Percentiles rank a stretch among this genome's conserved stretches.
These are phyloP conservation scores for Leucoagaricus sp. DNA, from an alignment of 1,284 basidiomycete species.

Conservation along the genomic window DNA sequence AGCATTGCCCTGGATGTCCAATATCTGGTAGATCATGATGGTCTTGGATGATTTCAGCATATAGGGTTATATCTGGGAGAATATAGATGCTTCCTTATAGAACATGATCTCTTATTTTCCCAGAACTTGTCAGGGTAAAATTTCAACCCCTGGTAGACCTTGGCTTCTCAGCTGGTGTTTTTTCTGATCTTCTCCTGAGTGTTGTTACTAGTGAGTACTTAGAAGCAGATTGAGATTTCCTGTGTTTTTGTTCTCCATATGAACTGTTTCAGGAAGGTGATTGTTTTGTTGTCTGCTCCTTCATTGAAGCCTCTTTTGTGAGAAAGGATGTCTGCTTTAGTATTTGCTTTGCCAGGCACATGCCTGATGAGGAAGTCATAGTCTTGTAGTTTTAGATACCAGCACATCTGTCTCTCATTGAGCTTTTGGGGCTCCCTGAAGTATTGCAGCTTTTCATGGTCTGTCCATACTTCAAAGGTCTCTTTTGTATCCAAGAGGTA, in stretches of 20 bases:
- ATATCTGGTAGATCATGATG: constrained; percentile 28
- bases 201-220: background rate
- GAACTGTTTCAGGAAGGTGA: background rate
- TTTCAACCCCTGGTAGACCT: background rate
- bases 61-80: background rate
- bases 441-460: constrained; percentile 51
- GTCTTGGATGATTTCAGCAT: background rate
- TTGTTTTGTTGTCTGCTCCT: background rate
- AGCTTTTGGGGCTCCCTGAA: constrained; percentile 30
- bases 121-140: background rate
- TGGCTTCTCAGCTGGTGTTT: background rate
- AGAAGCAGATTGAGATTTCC: too few species aligned
- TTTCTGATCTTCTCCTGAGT: background rate
- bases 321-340: constrained; percentile 41
- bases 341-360: constrained; percentile 34
- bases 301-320: constrained; percentile 8
- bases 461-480: constrained; percentile 33
- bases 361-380: constrained; percentile 33
- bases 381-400: constrained; percentile 26
- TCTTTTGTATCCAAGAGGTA: constrained; percentile 30
- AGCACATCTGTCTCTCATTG: constrained; percentile 40
- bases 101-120: background rate
- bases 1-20: constrained; percentile 44
- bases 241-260: background rate
- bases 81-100: background rate